These are phyloP conservation scores for Ascochyta koolunga DNA, from an alignment of 2,329 filamentous ascomycete genomes.

Conservation along the genomic window DNA sequence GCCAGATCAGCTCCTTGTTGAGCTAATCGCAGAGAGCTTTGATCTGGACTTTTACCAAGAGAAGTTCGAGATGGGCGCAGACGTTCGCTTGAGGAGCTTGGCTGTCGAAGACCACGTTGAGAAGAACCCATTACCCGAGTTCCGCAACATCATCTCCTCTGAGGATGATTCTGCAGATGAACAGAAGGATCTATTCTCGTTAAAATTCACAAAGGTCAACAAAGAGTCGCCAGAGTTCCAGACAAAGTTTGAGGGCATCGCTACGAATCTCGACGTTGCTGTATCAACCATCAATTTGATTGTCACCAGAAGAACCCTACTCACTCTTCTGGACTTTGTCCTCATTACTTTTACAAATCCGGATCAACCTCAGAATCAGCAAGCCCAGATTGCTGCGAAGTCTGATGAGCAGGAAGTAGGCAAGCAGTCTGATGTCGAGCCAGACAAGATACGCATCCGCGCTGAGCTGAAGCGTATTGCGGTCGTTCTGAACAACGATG, in stretches of 20 bases:
- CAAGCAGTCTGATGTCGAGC: conserved; percentile 51
- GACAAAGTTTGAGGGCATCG: conserved; percentile 88
- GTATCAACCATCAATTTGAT: conserved; percentile 96
- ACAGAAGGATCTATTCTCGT: conserved; percentile 79
- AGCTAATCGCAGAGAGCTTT: conserved; percentile 89
- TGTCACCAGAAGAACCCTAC: conserved; percentile 87
- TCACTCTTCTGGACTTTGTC: conserved; percentile 93
- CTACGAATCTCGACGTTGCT: conserved; percentile 87
- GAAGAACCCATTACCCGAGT: conserved; percentile 81
- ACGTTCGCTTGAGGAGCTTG: conserved; percentile 84
- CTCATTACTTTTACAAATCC: conserved; percentile 84
- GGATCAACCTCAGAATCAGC: conserved; percentile 54
- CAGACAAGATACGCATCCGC: conserved; percentile 88
- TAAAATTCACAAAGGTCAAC: conserved; percentile 91
- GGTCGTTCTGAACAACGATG: conserved; percentile 95
- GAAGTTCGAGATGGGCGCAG: conserved; percentile 89
- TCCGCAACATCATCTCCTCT: conserved; percentile 97
- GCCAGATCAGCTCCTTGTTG: conserved; percentile 82
- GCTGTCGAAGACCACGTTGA: conserved; percentile 95
- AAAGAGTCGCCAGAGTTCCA: conserved; percentile 91
- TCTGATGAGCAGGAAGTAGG: conserved; percentile 43
- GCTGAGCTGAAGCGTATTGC: conserved; percentile 92
- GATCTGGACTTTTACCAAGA: conserved; percentile 85
- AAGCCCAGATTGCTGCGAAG: conserved; percentile 38
- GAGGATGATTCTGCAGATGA: conserved; percentile 73